phyloP scores from a whole-genome alignment of 2,329 filamentous ascomycete species.

The Trichoderma citrinoviride region DNA sequence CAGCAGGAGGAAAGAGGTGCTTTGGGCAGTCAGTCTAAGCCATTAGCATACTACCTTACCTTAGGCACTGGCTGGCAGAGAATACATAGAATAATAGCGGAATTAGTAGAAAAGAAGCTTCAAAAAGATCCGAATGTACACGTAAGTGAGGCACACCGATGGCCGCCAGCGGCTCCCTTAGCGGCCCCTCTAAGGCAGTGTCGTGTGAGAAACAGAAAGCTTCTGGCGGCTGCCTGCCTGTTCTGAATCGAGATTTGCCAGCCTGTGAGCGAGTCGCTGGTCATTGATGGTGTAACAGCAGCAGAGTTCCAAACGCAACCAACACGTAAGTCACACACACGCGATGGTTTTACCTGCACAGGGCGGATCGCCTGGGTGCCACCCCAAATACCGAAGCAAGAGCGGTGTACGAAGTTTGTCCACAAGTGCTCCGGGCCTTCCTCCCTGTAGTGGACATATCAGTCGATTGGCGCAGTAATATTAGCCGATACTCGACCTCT shows the following conservation, averaged over 20 bases:
- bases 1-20: no score
- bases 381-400: neutral
- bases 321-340: neutral
- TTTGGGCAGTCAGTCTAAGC: neutral
- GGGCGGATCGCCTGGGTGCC: neutral
- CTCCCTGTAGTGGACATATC: no score
- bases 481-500: no score
- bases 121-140: no score
- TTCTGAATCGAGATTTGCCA: neutral
- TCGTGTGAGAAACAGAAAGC: neutral
- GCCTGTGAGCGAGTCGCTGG: neutral
- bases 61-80: no score
- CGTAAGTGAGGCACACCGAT: constrained; percentile 6
- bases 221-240: neutral
- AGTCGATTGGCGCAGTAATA: no score
- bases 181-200: neutral
- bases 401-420: neutral
- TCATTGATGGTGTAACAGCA: neutral
- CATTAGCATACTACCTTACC: no score
- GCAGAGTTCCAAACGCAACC: neutral
- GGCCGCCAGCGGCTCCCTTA: neutral
- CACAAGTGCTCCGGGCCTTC: neutral
- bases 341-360: neutral
- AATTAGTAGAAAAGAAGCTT: no score
- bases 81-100: no score